phyloP scores from a whole-genome alignment of 2,329 filamentous ascomycete species.

The Ophiocordyceps camponoti-leonardi region DNA sequence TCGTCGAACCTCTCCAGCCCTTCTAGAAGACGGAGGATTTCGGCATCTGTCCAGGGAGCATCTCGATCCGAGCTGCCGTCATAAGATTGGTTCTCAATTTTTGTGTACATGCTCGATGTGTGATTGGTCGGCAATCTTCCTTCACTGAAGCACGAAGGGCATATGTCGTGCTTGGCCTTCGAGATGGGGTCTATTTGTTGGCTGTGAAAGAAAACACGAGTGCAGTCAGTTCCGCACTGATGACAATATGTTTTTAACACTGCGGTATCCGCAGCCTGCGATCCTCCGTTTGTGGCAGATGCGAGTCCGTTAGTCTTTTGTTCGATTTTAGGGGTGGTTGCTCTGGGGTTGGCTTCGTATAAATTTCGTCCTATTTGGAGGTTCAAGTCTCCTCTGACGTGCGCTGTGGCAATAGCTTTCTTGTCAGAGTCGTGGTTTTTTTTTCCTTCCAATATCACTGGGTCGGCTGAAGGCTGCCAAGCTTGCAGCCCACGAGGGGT shows the following conservation, averaged over 20 bases:
- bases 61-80: slow-evolving; percentile 65
- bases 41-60: slow-evolving; percentile 78
- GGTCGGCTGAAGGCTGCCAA: slow-evolving; percentile 78
- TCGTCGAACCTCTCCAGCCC: slow-evolving; percentile 87
- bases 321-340: slow-evolving; percentile 47
- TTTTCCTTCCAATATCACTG: slow-evolving; percentile 45
- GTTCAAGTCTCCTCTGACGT: slow-evolving; percentile 66
- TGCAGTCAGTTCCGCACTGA: slow-evolving; percentile 84
- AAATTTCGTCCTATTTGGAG: slow-evolving; percentile 90
- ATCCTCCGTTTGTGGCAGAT: slow-evolving; percentile 45
- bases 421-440: slow-evolving; percentile 52
- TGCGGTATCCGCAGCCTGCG: slow-evolving; percentile 23
- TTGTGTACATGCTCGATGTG: slow-evolving; percentile 64
- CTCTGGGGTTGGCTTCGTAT: slow-evolving; percentile 82
- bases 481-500: slow-evolving; percentile 88
- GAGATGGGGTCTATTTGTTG: slow-evolving; percentile 38
- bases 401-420: slow-evolving; percentile 47
- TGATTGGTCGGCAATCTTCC: slow-evolving; percentile 68
- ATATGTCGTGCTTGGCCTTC: slow-evolving; percentile 70
- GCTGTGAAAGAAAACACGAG: slow-evolving; percentile 42
- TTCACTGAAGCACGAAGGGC: slow-evolving; percentile 79
- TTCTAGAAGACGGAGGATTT: slow-evolving; percentile 77
- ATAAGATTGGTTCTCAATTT: slow-evolving; percentile 78
- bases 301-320: slow-evolving; percentile 63
- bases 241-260: slow-evolving; percentile 70